Evolutionary conservation across 1,284 basidiomycete species (phyloP), one percentile per base, ranked within the genome.

Genomic region (Amylostereum areolatum): DNA sequence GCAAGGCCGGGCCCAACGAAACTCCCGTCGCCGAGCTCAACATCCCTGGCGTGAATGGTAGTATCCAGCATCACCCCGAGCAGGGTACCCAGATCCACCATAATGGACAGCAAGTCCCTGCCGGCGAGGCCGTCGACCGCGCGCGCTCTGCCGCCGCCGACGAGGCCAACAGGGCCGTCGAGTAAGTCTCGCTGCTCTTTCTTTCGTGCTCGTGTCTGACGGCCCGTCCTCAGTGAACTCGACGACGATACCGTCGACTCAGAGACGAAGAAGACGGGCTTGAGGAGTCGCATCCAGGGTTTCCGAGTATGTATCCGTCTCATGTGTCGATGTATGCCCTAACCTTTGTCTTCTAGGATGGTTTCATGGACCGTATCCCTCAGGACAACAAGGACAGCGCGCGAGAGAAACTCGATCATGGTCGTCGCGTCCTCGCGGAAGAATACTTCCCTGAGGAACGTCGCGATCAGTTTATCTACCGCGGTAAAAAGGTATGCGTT

Each of bases 361-460:
- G 68, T n/a, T 36, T 80, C 4, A 58, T 65, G 30, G 77, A 81
- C 47, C 70, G 70, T 18, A 68, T 86, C 33, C 80, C 83, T 0
- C 70, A 83, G 45, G 72, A 85, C 56, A 81, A 85, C 55, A 81
- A 81, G 58, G 80, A 83, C 31, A 66, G 65, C 37, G 77, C 72
- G 2, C 66, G 71, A 49, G 74, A 78, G 7, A 73, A 81, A 28
- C 55, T 69, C 39, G 74, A 85, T 25, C 73, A 74, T 2, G 73
- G 77, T 32, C 79, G 77, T 62, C 69, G 81, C 45, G 89, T 91
- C 66, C 63, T 93, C 52, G 70, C 71, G 25, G 85, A 88, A 52
- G 85, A 95, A 39, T 88, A 87, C 64, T 93, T 96, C 77, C 92
- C 92, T 8, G 75, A 89, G 63, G 91, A 93, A 69, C 75, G 92